Evolutionary conservation across 1,139 yeast species (phyloP).

Genomic region (Tardiomyces blankii): DNA sequence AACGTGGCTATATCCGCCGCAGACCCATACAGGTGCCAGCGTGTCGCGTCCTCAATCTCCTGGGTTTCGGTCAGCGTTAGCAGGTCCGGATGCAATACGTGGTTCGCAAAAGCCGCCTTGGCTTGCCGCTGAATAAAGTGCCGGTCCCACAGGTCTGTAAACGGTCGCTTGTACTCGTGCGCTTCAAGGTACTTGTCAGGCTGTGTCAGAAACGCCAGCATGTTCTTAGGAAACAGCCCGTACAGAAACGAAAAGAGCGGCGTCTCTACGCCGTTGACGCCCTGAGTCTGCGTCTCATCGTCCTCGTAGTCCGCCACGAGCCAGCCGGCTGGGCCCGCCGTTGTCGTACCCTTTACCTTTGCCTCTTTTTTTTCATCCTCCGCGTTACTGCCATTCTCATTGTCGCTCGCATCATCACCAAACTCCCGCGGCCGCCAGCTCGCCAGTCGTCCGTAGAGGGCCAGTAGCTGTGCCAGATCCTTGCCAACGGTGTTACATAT

Average conservation of each 20-base stretch:
- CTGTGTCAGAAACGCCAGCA: slow-evolving; percentile 33
- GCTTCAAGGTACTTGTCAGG: slow-evolving; percentile 29
- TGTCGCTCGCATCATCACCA: slow-evolving; percentile 3
- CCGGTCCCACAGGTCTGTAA: slow-evolving; percentile 25
- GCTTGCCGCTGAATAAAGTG: slow-evolving; percentile 23
- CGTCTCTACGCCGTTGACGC: slow-evolving; percentile 12
- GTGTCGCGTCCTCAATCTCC: slow-evolving; percentile 30
- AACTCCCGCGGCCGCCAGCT: slow-evolving; percentile 20
- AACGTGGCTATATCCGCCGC: slow-evolving; percentile 27
- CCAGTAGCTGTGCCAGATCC: slow-evolving; percentile 35
- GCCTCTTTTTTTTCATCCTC: neutral
- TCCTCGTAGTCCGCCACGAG: slow-evolving; percentile 14
- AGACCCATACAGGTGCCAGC: slow-evolving; percentile 26
- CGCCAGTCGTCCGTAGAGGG: slow-evolving; percentile 36
- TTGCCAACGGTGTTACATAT: slow-evolving; percentile 29
- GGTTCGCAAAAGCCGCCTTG: slow-evolving; percentile 21
- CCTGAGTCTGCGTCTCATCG: slow-evolving; percentile 8
- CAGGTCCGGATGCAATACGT: slow-evolving; percentile 42
- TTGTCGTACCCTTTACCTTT: slow-evolving; percentile 3
- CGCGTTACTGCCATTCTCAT: slow-evolving; percentile 2
- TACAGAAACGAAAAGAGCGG: slow-evolving; percentile 39
- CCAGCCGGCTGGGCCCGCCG: slow-evolving; percentile 21
- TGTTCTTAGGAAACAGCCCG: slow-evolving; percentile 50
- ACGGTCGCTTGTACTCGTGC: slow-evolving; percentile 10
- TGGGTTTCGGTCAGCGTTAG: slow-evolving; percentile 26